Evolutionary conservation across 306 rosid species (phyloP), one percentile per base, ranked within the genome.

Genomic region (Benincasa hispida): DNA sequence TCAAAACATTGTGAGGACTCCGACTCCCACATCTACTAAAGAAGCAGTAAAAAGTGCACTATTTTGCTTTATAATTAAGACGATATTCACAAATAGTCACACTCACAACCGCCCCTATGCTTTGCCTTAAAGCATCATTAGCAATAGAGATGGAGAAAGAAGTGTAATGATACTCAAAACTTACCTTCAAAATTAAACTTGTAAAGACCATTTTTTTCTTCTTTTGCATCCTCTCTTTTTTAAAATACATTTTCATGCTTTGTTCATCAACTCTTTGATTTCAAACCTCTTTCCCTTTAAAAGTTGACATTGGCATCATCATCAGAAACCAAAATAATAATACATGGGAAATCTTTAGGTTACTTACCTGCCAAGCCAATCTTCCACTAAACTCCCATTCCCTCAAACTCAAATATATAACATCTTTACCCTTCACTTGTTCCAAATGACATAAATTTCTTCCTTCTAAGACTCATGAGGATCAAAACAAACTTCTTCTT

Each of bases 321-420:
- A 61, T 66, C 79, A 34, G 30, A 72, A 51, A 62, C 78, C 17
- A 37, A 50, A 77, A 76, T 74, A 77, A 75, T 76, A 79, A 47
- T 82, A 19, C 78, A 63, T 48, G 58, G 9, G 62, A 45, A 14
- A 72, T 76, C 81, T 79, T 79, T 58, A 58, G 81, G 55, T 83
- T 84, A 81, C 92, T 85, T 90, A 66, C 72, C 91, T 85, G 82
- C 82, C 81, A 89, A 87, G 84, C 80, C 81, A 80, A 76, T 61
- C 77, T 17, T 11, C 72, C 84, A 78, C 74, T 58, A 69, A 77
- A 54, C 53, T 27, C 73, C 53, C 42, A 61, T 70, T 77, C 62
- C 47, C 75, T 72, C 75, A 67, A 37, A 22, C 2, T 42, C 55
- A 69, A 24, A 25, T 69, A 69, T 69, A 45, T 24, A 69, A 69